Base-by-base conservation (phyloP, 371 early-diverging fungal species). In the Actinomortierella wolfii region DNA sequence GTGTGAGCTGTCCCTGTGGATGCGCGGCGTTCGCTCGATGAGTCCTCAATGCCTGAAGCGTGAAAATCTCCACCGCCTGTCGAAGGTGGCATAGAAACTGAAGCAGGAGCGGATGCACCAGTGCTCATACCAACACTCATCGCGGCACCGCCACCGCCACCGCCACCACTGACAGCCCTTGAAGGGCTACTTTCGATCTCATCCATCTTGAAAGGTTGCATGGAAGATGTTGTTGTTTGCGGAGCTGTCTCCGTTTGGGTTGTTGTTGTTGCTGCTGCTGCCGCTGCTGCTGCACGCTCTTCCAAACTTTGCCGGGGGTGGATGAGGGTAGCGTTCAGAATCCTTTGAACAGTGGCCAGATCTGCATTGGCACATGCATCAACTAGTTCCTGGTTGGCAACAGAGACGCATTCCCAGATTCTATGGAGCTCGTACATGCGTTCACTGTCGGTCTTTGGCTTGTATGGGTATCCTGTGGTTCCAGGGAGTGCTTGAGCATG, bases 371-470 rank as follows among this genome's bases (percentile, higher is more conserved):
- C 58, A 15, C 74, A 73, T 1, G 74, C 62, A 26, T 73, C 67
- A 50, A 67, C 56, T 2, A 73, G 52, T n/a, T 73, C 74, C 51
- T 73, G 64, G 42, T 59, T 67, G 25, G 67, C 56, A 1, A 51
- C 5, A 1, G 60, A 54, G 60, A 73, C 67, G 51, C 63, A 59
- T 25, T 67, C 67, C 74, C 74, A 73, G 9, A 73, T 73, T 42
- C 50, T 59, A 41, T 49, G 52, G 23, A 73, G 17, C 34, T 34
- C 34, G 11, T 34, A 34, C 34, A 34, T 34, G 34, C 34, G 34
- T 11, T 34, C 34, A 4, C 7, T 34, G 34, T 34, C 34, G 7
- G 34, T 34, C 34, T 34, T 34, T 34, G 4, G 34, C 34, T 34
- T 34, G 34, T 6, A 34, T 34, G 4, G 34, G 34, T 34, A 34